Evolutionary conservation across 495 filamentous ascomycete species (phyloP).

Genomic region (Poronia punctata): DNA sequence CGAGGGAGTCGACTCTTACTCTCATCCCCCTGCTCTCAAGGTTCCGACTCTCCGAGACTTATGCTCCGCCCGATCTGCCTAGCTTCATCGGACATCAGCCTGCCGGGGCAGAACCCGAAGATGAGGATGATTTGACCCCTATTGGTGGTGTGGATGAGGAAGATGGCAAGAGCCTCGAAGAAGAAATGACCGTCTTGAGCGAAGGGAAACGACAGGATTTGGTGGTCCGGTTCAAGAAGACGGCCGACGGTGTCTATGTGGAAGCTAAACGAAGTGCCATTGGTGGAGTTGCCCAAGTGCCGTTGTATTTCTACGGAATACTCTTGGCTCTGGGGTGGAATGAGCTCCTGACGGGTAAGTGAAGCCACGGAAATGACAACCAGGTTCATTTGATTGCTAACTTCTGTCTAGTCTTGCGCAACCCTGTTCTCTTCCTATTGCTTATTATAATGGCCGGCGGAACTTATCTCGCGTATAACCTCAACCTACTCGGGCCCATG

Average conservation of each 20-base stretch:
- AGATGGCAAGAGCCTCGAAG: slow-evolving; percentile 85
- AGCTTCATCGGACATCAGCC: slow-evolving; percentile 78
- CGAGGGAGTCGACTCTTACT: slow-evolving; percentile 81
- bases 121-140: slow-evolving; percentile 80
- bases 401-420: slow-evolving; percentile 64
- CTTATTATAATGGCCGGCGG: slow-evolving; percentile 66
- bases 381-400: slow-evolving; percentile 27
- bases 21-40: slow-evolving; percentile 82
- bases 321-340: slow-evolving; percentile 93
- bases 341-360: slow-evolving; percentile 82
- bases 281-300: slow-evolving; percentile 89
- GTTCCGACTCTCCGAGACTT: slow-evolving; percentile 67
- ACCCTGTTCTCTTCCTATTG: slow-evolving; percentile 87
- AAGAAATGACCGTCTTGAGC: slow-evolving; percentile 88
- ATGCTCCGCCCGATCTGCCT: slow-evolving; percentile 68
- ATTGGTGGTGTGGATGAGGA: slow-evolving; percentile 91
- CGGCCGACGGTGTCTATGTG: slow-evolving; percentile 92
- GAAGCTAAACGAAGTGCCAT: slow-evolving; percentile 96
- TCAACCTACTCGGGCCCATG: slow-evolving; percentile 95
- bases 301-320: slow-evolving; percentile 86
- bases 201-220: slow-evolving; percentile 85
- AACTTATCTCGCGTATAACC: slow-evolving; percentile 81
- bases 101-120: slow-evolving; percentile 64
- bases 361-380: slow-evolving; percentile 1
- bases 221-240: slow-evolving; percentile 93